Evolutionary conservation across 2,329 filamentous ascomycete species (phyloP).

Genomic region (Arthrobotrys sphaeroides): DNA sequence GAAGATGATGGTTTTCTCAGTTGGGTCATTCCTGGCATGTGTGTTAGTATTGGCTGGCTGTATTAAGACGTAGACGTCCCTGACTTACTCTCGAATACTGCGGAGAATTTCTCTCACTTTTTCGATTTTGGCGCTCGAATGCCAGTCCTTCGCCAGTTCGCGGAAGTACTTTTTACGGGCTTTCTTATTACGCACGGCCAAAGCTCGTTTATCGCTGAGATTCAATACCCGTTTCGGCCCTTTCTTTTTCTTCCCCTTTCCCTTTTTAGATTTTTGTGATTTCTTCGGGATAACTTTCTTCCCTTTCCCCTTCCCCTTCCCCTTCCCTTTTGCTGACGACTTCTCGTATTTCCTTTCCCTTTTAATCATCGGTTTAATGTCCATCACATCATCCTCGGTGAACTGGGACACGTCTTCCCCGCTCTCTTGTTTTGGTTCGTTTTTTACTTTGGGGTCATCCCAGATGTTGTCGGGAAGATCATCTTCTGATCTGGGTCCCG

Average conservation of each 20-base stretch:
- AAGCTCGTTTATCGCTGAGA: constrained; percentile 73
- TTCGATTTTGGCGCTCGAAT: constrained; percentile 78
- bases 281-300: constrained; percentile 55
- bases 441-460: constrained; percentile 59
- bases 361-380: background rate
- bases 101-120: constrained; percentile 73
- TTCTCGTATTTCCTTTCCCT: constrained; percentile 13
- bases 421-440: constrained; percentile 62
- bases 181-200: constrained; percentile 71
- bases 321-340: constrained; percentile 40
- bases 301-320: constrained; percentile 54
- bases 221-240: constrained; percentile 62
- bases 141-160: constrained; percentile 66
- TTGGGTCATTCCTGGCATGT: constrained; percentile 62
- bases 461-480: constrained; percentile 59
- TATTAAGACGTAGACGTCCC: constrained; percentile 61
- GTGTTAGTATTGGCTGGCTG: background rate
- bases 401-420: background rate
- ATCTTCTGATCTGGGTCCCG: constrained; percentile 7
- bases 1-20: constrained; percentile 82
- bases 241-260: constrained; percentile 57
- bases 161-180: constrained; percentile 70
- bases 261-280: constrained; percentile 45
- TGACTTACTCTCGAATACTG: constrained; percentile 58
- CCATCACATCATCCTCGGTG: background rate